Evolutionary conservation across 1,139 yeast genomes (phyloP).

Genomic region (Pichia sp.): DNA sequence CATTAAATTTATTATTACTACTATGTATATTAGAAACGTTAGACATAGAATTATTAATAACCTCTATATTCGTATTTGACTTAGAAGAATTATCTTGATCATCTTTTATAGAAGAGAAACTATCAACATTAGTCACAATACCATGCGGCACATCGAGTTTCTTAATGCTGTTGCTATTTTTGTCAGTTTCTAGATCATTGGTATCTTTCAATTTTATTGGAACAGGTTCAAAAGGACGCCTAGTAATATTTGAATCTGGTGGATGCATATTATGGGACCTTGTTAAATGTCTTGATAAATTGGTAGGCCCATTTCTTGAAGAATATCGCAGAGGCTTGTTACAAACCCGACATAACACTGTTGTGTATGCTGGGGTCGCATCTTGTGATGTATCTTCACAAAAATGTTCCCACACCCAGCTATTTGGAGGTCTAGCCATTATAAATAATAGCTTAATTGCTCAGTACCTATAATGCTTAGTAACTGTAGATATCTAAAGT

Average conservation of each 20-base stretch:
- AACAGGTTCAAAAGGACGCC: slow-evolving; percentile 23
- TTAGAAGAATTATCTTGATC: no score
- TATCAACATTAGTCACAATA: no score
- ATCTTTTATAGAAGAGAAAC: no score
- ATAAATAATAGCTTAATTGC: not conserved
- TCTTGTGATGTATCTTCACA: slow-evolving; percentile 6
- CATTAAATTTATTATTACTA: not conserved
- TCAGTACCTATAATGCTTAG: not conserved
- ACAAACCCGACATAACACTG: slow-evolving; percentile 23
- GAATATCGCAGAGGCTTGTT: slow-evolving; percentile 25
- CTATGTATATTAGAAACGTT: not conserved
- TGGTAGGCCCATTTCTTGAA: slow-evolving; percentile 30
- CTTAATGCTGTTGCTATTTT: no score
- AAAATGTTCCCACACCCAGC: slow-evolving; percentile 31
- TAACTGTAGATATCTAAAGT: no score
- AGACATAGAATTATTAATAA: not conserved
- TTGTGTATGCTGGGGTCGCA: slow-evolving; percentile 4
- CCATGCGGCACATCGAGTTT: no score
- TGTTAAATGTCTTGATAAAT: slow-evolving; percentile 27
- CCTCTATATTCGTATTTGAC: not conserved
- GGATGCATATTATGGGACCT: slow-evolving; percentile 25
- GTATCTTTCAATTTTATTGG: not conserved
- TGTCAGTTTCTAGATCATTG: not conserved
- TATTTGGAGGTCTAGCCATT: slow-evolving; percentile 30
- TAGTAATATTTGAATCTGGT: slow-evolving; percentile 21